phyloP scores from a whole-genome alignment of 2,329 filamentous ascomycete genomes.

The Aspergillus candidus region DNA sequence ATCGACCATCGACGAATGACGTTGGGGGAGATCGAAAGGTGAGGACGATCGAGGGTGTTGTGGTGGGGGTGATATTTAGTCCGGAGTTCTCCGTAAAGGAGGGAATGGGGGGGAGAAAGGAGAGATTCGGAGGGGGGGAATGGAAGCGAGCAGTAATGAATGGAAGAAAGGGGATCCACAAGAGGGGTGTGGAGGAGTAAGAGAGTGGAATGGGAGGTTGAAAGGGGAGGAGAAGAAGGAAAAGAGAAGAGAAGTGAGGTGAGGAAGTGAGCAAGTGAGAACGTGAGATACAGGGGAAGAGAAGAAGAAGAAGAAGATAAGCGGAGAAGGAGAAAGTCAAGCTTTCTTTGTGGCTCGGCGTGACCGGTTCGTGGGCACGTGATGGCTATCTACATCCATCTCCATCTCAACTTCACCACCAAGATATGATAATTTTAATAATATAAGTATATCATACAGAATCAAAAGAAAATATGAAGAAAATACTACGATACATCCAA shows the following conservation, averaged over 20 bases:
- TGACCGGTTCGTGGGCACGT: background rate
- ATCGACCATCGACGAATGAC: background rate
- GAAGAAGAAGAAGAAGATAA: background rate
- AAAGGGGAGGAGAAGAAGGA: background rate
- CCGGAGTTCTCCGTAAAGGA: background rate
- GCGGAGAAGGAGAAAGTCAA: constrained; percentile 20
- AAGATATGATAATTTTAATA: too few relatives aligned
- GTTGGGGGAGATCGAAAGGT: background rate
- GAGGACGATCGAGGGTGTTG: background rate
- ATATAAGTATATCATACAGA: too few relatives aligned
- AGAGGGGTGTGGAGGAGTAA: too few relatives aligned
- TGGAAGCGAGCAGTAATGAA: too few relatives aligned
- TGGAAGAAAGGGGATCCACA: too few relatives aligned
- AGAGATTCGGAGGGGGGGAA: background rate
- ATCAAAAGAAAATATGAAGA: too few relatives aligned
- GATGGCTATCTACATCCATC: too few relatives aligned
- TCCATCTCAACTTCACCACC: too few relatives aligned
- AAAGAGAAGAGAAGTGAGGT: background rate
- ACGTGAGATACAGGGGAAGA: background rate
- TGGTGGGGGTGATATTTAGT: background rate
- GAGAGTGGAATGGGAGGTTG: background rate
- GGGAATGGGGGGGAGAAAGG: background rate
- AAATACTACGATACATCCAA: constrained; percentile 35
- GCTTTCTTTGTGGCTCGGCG: constrained; percentile 16
- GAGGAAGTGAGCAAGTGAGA: background rate